Percentiles rank a stretch among this genome's conserved stretches.
These are phyloP conservation scores for Begonia peltatifolia DNA, from an alignment of 306 rosid genomes.

Conservation along the genomic window DNA sequence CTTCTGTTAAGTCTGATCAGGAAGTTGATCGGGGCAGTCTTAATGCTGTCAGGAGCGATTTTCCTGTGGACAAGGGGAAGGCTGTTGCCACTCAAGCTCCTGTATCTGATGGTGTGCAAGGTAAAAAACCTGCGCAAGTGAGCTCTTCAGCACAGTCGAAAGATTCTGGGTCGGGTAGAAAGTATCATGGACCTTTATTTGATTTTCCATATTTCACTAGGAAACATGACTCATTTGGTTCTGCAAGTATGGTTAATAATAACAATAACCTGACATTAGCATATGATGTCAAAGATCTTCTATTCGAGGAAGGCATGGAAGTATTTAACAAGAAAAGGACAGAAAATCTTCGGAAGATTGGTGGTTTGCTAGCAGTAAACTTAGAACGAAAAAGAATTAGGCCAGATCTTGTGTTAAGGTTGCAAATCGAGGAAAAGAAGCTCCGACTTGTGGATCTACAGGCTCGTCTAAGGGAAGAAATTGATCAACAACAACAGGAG, in stretches of 20 bases:
- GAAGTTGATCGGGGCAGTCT: slow-evolving; percentile 40
- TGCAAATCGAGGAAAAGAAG: slow-evolving; percentile 95
- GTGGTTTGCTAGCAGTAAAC: slow-evolving; percentile 76
- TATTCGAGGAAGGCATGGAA: slow-evolving; percentile 77
- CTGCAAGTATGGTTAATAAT: slow-evolving; percentile 52
- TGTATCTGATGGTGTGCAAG: slow-evolving; percentile 50
- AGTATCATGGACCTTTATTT: slow-evolving; percentile 94
- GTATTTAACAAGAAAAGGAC: slow-evolving; percentile 61
- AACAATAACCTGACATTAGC: slow-evolving; percentile 65
- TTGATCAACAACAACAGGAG: slow-evolving; percentile 95
- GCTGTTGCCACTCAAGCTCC: slow-evolving; percentile 44
- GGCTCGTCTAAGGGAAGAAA: slow-evolving; percentile 87
- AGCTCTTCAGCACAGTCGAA: slow-evolving; percentile 45
- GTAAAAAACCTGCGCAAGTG: slow-evolving; percentile 43
- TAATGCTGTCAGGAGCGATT: slow-evolving; percentile 41
- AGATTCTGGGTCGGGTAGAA: slow-evolving; percentile 48
- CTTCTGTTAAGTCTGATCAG: slow-evolving; percentile 47
- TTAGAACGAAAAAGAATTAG: slow-evolving; percentile 87
- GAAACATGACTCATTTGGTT: slow-evolving; percentile 85
- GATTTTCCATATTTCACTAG: slow-evolving; percentile 95
- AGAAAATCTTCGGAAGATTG: slow-evolving; percentile 74
- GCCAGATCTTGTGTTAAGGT: slow-evolving; percentile 82
- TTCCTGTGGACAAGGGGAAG: slow-evolving; percentile 66
- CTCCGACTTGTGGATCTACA: slow-evolving; percentile 76
- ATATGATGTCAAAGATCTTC: slow-evolving; percentile 83